These are phyloP conservation scores for Phialophora macrospora DNA, from an alignment of 2,329 filamentous ascomycete species.

Conservation along the genomic window DNA sequence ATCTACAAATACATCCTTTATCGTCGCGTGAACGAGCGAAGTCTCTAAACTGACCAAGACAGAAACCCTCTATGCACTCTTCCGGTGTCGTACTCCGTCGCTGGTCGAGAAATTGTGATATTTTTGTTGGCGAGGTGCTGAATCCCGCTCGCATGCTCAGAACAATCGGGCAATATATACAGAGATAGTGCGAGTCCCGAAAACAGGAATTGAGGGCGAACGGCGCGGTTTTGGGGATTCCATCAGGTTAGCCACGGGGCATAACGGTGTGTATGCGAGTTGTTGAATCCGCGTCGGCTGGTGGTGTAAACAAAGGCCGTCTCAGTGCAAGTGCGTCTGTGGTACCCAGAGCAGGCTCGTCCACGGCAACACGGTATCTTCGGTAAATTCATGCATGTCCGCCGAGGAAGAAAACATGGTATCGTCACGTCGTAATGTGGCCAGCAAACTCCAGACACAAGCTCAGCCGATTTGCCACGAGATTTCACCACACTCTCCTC, in stretches of 20 bases:
- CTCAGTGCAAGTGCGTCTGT: too few species aligned
- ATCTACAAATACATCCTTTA: not conserved
- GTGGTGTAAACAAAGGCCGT: not conserved
- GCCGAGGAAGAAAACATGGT: not conserved
- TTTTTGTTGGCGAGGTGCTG: not conserved
- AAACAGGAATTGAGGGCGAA: not conserved
- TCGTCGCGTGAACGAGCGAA: not conserved
- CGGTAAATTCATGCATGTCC: not conserved
- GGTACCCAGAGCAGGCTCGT: not conserved
- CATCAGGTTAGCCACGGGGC: not conserved
- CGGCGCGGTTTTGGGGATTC: not conserved
- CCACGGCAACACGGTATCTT: not conserved
- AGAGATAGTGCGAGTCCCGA: not conserved
- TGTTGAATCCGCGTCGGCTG: not conserved
- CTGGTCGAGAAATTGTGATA: not conserved
- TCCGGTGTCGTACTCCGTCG: not conserved
- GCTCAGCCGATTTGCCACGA: constrained; percentile 21
- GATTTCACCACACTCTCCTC: constrained; percentile 23
- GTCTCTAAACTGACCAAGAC: not conserved
- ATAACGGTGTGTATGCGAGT: not conserved
- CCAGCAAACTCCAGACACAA: not conserved
- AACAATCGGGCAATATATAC: not conserved
- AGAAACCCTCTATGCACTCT: not conserved
- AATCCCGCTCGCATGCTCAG: not conserved
- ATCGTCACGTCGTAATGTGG: constrained; percentile 8